Conservation (phyloP, 1,284 basidiomycete species). For the Ustilago trichophora region DNA sequence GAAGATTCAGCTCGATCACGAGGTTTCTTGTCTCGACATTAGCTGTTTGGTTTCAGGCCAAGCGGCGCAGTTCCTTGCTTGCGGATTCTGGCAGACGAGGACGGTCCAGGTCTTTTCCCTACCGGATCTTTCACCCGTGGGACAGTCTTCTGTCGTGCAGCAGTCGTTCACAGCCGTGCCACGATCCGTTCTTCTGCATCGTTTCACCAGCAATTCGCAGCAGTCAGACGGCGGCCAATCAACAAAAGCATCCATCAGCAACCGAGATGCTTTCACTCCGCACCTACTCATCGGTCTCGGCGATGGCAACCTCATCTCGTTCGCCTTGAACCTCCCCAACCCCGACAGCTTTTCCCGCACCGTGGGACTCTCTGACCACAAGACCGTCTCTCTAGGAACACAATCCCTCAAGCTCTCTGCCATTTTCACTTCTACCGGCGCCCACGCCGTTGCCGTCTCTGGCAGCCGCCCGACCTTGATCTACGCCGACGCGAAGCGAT, state of each 20-base stretch:
- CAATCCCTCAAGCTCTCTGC: constrained; percentile 74
- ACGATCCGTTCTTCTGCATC: constrained; percentile 76
- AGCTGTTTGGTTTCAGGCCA: constrained; percentile 52
- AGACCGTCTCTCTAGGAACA: constrained; percentile 75
- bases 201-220: constrained; percentile 72
- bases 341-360: constrained; percentile 32
- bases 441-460: constrained; percentile 55
- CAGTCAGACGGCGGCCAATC: neutral
- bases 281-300: constrained; percentile 81
- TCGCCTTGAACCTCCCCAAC: constrained; percentile 66
- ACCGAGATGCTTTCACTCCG: constrained; percentile 13
- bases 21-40: constrained; percentile 64
- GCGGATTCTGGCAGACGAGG: constrained; percentile 81
- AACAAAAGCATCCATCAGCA: constrained; percentile 11
- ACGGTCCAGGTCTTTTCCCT: constrained; percentile 74
- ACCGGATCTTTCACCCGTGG: constrained; percentile 68
- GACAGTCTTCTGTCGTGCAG: constrained; percentile 23
- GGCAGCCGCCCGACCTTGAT: constrained; percentile 64
- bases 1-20: constrained; percentile 43
- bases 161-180: constrained; percentile 69
- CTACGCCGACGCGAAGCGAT: constrained; percentile 48
- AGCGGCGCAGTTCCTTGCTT: constrained; percentile 68
- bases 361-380: constrained; percentile 69
- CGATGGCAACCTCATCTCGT: constrained; percentile 80
- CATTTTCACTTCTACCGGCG: constrained; percentile 41